A percentile compares a stretch with the other conserved stretches of the same genome.
Evolutionary conservation across 306 rosid species (phyloP).

Genomic region (Quercus bicolor): DNA sequence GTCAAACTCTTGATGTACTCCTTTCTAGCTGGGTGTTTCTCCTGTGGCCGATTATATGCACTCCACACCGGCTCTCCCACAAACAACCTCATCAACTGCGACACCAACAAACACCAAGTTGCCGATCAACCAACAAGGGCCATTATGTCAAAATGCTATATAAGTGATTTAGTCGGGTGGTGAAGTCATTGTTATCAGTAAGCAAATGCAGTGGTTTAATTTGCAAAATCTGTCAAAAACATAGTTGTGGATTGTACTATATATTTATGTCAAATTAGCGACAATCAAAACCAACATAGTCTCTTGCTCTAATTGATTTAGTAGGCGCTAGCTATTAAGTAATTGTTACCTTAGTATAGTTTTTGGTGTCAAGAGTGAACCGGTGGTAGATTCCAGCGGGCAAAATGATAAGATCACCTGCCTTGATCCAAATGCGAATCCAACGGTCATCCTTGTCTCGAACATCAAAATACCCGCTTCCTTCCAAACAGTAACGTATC

Average conservation of each 20-base stretch:
- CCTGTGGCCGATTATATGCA: slow-evolving; percentile 82
- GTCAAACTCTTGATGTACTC: slow-evolving; percentile 58
- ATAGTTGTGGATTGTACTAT: background rate
- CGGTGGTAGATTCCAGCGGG: slow-evolving; percentile 98
- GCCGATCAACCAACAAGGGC: background rate
- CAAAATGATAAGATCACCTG: slow-evolving; percentile 85
- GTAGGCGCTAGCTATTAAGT: too few relatives aligned
- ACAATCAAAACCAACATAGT: too few relatives aligned
- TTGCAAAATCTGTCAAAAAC: background rate
- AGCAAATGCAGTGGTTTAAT: background rate
- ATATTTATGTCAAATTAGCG: too few relatives aligned
- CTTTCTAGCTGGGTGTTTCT: slow-evolving; percentile 76
- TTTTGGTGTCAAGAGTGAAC: slow-evolving; percentile 74
- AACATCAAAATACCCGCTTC: slow-evolving; percentile 85
- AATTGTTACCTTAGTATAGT: slow-evolving; percentile 63
- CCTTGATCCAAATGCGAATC: slow-evolving; percentile 83
- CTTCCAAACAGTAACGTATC: slow-evolving; percentile 83
- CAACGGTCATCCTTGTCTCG: slow-evolving; percentile 73
- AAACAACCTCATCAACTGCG: slow-evolving; percentile 85
- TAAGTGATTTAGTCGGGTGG: too few relatives aligned
- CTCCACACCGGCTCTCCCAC: slow-evolving; percentile 91
- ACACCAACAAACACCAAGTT: background rate
- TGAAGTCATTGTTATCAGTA: background rate
- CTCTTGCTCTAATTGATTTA: too few relatives aligned
- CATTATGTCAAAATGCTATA: background rate